Percentiles rank a stretch among this genome's conserved stretches.
These are phyloP conservation scores for Rhizopus stolonifer DNA, from an alignment of 371 early-diverging fungal species.

Conservation along the genomic window DNA sequence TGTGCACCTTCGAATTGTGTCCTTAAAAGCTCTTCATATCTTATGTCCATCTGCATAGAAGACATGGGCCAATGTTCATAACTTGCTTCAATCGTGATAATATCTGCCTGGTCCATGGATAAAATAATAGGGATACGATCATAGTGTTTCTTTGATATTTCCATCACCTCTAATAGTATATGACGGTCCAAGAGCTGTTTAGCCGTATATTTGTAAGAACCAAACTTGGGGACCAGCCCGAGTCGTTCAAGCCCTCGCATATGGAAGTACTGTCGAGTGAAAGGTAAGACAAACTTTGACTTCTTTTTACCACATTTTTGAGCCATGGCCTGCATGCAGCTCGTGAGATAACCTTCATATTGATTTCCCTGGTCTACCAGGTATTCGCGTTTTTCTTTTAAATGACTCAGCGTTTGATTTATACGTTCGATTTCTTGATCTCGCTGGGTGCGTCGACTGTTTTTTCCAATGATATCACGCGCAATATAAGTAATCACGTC, in stretches of 20 bases:
- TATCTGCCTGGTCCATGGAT: slow-evolving; percentile 88
- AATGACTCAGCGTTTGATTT: slow-evolving; percentile 73
- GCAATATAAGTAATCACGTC: slow-evolving; percentile 91
- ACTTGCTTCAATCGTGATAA: slow-evolving; percentile 84
- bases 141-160: slow-evolving; percentile 79
- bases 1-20: slow-evolving; percentile 90
- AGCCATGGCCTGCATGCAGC: slow-evolving; percentile 85
- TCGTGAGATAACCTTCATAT: slow-evolving; percentile 87
- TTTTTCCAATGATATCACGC: slow-evolving; percentile 90
- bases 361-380: slow-evolving; percentile 81
- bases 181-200: slow-evolving; percentile 90
- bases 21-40: slow-evolving; percentile 92
- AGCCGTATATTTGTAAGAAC: slow-evolving; percentile 97
- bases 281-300: slow-evolving; percentile 72
- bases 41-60: slow-evolving; percentile 75
- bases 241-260: slow-evolving; percentile 77
- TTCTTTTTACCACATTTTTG: slow-evolving; percentile 71
- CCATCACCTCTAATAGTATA: slow-evolving; percentile 82
- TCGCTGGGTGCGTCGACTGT: slow-evolving; percentile 78
- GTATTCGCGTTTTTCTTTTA: slow-evolving; percentile 82
- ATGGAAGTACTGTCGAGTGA: slow-evolving; percentile 94
- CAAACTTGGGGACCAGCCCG: slow-evolving; percentile 94
- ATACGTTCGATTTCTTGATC: slow-evolving; percentile 72
- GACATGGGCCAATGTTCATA: slow-evolving; percentile 77
- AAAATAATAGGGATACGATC: slow-evolving; percentile 87